Evolutionary conservation across 345 rosid genomes (phyloP), one percentile per base, ranked within the genome.

Genomic region (Eutrema heterophyllum): DNA sequence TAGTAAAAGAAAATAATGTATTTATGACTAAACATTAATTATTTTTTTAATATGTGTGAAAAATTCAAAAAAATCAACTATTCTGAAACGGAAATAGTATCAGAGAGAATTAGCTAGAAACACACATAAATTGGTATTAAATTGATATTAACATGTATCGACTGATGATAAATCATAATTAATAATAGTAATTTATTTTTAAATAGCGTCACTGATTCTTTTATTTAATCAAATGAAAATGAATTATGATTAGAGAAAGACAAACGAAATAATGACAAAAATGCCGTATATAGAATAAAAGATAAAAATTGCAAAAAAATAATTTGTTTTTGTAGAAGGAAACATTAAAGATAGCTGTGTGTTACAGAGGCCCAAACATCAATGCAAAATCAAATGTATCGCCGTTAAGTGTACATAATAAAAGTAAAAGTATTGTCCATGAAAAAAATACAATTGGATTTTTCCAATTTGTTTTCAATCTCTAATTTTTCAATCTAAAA

Each of bases 181-280:
- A 49, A 4, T 13, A 13, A 24, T 16, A 38, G 10, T 59, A 38
- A 9, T 27, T 14, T 41, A 30, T 46, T 13, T 52, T 15, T 6
- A 41, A 54, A 44, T 16, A 67, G n/a, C 32, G 63, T 60, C 54
- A 36, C 30, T 74, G 32, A n/a, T 50, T 53, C 1, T 59, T 53
- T 61, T 21, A 16, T 10, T 40, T 32, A 63, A 44, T 33, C 4
- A 53, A 15, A 55, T 18, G 30, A 55, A 61, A 54, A 12, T 63
- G 51, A 24, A 63, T 62, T 46, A 14, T 74, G 27, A 77, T 56
- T 70, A 41, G 67, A 70, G 67, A 77, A 64, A 70, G 76, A 70
- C 72, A 77, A 77, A 70, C 4, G 67, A 64, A 70, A 63, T 70
- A 56, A 77, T 64, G 80, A 70, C 76, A 64, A 55, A 29, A 53